Evolutionary conservation across 345 rosid species (phyloP).

Genomic region (Camelina laxa): DNA sequence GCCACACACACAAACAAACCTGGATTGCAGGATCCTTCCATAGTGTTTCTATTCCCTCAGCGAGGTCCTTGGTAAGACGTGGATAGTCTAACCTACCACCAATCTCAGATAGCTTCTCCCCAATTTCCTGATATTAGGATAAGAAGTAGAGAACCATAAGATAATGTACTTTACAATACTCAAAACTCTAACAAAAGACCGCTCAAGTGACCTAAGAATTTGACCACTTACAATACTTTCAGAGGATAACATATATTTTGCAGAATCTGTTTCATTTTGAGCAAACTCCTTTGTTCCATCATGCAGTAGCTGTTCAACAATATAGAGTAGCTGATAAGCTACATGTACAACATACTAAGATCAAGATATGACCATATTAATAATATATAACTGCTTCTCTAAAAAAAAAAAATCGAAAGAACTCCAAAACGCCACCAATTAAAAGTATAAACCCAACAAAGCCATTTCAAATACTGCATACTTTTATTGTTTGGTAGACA

Average conservation of each 20-base stretch:
- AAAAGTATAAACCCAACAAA: slow-evolving; percentile 70
- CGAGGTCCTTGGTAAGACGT: slow-evolving; percentile 73
- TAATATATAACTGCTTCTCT: neutral
- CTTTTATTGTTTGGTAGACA: slow-evolving; percentile 98
- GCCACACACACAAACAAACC: slow-evolving; percentile 46
- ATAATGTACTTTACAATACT: slow-evolving; percentile 16
- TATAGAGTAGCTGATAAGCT: slow-evolving; percentile 17
- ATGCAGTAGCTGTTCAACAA: slow-evolving; percentile 69
- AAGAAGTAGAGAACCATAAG: slow-evolving; percentile 7
- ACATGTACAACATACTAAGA: slow-evolving; percentile 18
- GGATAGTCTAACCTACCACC: slow-evolving; percentile 83
- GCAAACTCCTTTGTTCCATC: slow-evolving; percentile 97
- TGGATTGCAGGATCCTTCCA: slow-evolving; percentile 98
- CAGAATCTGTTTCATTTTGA: slow-evolving; percentile 71
- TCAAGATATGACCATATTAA: neutral
- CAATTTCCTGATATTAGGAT: slow-evolving; percentile 62
- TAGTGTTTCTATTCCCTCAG: slow-evolving; percentile 70
- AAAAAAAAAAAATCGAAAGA: neutral
- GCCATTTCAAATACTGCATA: slow-evolving; percentile 76
- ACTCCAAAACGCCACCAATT: neutral
- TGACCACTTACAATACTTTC: slow-evolving; percentile 70
- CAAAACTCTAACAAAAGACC: slow-evolving; percentile 7
- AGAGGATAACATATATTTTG: slow-evolving; percentile 63
- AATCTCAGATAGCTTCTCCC: slow-evolving; percentile 80
- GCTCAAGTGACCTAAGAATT: neutral